Base-by-base conservation (phyloP, 2,329 filamentous ascomycete species). In the Aspergillus novofumigatus region DNA sequence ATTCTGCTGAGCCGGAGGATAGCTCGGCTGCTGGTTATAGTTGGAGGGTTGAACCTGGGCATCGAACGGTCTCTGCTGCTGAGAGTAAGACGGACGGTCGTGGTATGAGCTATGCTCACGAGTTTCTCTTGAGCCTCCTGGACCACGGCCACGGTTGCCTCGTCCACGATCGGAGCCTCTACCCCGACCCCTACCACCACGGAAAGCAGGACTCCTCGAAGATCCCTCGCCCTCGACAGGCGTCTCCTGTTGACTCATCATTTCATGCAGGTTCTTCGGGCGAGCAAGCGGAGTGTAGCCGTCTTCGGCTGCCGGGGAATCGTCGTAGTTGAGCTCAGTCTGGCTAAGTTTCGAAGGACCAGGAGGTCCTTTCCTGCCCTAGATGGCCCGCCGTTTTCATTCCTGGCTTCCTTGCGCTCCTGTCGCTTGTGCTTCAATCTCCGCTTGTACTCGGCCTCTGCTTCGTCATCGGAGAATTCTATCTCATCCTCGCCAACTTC, bases 381-480 rank as follows among this genome's bases (percentile, higher is more conserved):
- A 26, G 72, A 65, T 17, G 73, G 71, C 23, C 75, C 75, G 21
- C 70, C 72, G 32, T 73, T 72, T 23, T 72, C 76, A 47, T 73
- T 75, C 59, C 73, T 80, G 53, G 75, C 77, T 59, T 77, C 78
- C 67, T 78, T 79, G 68, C 80, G 84, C 54, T 78, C 79, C 58
- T 80, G 77, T 66, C 83, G 85, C 74, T 88, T 88, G 61, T 86
- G 82, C 75, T 92, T 92, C 53, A 85, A 66, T 58, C 82, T 81
- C 56, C 83, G 79, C 77, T 89, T 95, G 70, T 91, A 86, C 65
- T 92, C 90, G 7, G 89, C 88, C 74, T 99, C 94, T 65, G 90
- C 89, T 75, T 99, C 94, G 67, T 99, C 94, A 65, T 99, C 94
- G 0, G 93, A 97, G 72, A 97, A 97, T 70, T 97, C 94, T 65